Base-by-base conservation (phyloP, 306 rosid species). In the Trichosanthes cucumerina region DNA sequence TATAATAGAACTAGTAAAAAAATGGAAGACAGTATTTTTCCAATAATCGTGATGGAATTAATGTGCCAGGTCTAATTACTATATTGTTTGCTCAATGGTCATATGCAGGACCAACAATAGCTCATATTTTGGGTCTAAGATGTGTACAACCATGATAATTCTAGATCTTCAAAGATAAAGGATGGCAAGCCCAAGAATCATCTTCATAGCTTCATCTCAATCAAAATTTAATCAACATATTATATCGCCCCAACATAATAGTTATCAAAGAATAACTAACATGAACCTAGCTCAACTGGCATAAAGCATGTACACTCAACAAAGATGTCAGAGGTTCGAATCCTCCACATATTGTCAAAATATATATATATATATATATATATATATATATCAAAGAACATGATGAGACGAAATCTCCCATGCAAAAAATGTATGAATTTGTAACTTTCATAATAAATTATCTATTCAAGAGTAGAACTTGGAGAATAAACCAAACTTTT, bases 1-100 rank as follows among this genome's bases (percentile, higher is more conserved):
- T 58, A 83, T 69, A 81, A 79, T n/a, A 75, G 57, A 79, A 68
- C 43, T 60, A 69, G 52, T 46, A 73, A 65, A 65, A 53, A 68
- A 19, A 58, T 63, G 7, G 78, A 81, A 75, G 9, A 54, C 7
- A 13, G 31, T 31, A 56, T 50, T 69, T 71, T 74, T 66, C 60
- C 64, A 74, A 28, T 60, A 46, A 50, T 62, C 33, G 18, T 63
- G 58, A 78, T 41, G 57, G 33, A 44, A 56, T 78, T 18, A 46
- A 36, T 47, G 59, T 73, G 77, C 43, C 26, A 15, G 43, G 59
- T 24, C 59, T 70, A 68, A 39, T 39, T 68, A 68, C 19, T 71
- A 12, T n/a, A 71, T 0, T 24, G 56, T 44, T 44, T 44, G 6
- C 56, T 23, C 56, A 46, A 73, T 46, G 77, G 43, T 39, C 13